A percentile compares a stretch with the other conserved stretches of the same genome.
These are phyloP conservation scores for Cokeromyces recurvatus DNA, from an alignment of 371 early-diverging fungal species.

Conservation along the genomic window DNA sequence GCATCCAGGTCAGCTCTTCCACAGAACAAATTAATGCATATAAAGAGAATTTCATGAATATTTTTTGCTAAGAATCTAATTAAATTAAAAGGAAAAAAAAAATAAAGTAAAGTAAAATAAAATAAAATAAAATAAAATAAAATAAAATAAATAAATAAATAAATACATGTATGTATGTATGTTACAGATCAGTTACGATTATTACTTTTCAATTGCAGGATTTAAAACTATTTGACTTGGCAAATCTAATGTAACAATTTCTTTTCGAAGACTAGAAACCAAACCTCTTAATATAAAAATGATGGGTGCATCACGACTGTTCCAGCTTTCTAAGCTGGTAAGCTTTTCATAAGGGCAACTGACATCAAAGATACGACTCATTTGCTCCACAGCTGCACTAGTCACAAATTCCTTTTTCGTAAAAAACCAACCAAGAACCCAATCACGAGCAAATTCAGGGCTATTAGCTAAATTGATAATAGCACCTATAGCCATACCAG, in stretches of 20 bases:
- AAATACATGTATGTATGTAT: too few species aligned
- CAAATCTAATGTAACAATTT: conserved; percentile 35
- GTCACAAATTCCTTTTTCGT: neutral
- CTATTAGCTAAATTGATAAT: conserved; percentile 29
- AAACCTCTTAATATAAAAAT: conserved; percentile 51
- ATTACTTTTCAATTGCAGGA: neutral
- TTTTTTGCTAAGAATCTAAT: conserved; percentile 17
- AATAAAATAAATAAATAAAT: too few species aligned
- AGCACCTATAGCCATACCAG: conserved; percentile 46
- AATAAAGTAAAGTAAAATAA: too few species aligned
- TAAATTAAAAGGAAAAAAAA: too few species aligned
- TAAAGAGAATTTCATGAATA: conserved; percentile 44
- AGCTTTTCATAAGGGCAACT: conserved; percentile 7
- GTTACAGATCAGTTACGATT: neutral
- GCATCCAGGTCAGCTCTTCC: conserved; percentile 51
- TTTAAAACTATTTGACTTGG: too few species aligned
- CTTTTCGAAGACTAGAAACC: conserved; percentile 47
- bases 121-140: too few species aligned
- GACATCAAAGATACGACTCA: conserved; percentile 12
- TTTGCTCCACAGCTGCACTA: conserved; percentile 3
- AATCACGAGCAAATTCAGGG: conserved; percentile 23
- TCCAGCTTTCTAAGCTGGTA: conserved; percentile 24
- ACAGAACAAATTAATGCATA: conserved; percentile 45
- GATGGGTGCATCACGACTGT: conserved; percentile 39
- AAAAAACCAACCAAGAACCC: conserved; percentile 38